These are phyloP conservation scores for Colletotrichum sp. DNA, from an alignment of 2,329 filamentous ascomycete species.

Conservation along the genomic window DNA sequence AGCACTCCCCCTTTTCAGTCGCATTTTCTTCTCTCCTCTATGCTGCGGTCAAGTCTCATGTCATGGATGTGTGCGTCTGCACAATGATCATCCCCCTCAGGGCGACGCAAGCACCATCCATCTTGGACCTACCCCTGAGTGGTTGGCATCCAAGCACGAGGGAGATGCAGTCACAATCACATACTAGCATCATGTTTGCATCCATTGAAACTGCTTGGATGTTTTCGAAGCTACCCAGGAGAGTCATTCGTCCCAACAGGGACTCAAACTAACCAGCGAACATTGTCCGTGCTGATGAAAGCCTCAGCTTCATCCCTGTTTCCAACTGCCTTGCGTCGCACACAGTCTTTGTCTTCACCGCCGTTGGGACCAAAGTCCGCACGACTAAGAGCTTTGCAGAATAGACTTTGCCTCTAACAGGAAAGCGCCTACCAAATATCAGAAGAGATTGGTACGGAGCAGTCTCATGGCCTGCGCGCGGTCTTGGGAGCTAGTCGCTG, in stretches of 20 bases:
- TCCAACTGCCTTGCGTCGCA: neutral
- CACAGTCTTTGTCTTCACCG: neutral
- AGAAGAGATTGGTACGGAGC: neutral
- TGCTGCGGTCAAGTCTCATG: neutral
- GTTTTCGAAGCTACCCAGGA: neutral
- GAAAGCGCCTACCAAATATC: neutral
- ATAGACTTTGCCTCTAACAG: neutral
- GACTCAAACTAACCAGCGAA: neutral
- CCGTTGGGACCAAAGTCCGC: neutral
- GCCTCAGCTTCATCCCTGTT: neutral
- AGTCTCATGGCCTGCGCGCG: neutral
- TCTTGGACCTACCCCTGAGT: neutral
- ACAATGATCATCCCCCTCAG: neutral
- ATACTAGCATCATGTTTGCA: neutral
- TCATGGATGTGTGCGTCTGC: neutral
- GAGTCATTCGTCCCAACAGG: constrained; percentile 3
- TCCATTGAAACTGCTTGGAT: neutral
- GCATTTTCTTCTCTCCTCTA: neutral
- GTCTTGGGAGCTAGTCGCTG: neutral
- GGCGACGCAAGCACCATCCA: neutral
- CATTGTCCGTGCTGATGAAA: constrained; percentile 1
- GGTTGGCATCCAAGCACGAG: neutral
- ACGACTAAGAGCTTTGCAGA: too few species aligned
- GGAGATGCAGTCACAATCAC: neutral
- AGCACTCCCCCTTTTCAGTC: neutral